A percentile compares a stretch with the other conserved stretches of the same genome.
Evolutionary conservation across 345 rosid genomes (phyloP).

Genomic region (Lumnitzera racemosa): DNA sequence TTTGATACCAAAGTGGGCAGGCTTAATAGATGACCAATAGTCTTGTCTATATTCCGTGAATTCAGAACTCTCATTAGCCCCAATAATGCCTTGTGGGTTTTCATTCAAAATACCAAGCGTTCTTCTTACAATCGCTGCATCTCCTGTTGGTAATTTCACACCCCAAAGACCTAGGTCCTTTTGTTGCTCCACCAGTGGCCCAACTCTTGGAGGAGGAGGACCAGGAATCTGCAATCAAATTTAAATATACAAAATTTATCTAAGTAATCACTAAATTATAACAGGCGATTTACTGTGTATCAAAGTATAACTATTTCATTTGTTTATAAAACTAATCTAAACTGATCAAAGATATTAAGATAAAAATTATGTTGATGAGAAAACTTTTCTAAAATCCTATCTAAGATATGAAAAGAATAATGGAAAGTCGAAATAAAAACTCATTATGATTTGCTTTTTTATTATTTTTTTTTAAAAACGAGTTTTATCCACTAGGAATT

Average conservation of each 20-base stretch:
- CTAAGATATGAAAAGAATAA: too few relatives aligned
- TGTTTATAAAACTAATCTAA: too few relatives aligned
- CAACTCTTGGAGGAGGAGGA: slow-evolving; percentile 37
- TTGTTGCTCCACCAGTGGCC: slow-evolving; percentile 42
- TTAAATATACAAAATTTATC: slow-evolving; percentile 4
- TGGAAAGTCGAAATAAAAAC: too few relatives aligned
- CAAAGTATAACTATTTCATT: too few relatives aligned
- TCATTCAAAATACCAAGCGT: slow-evolving; percentile 54
- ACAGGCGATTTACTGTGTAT: too few relatives aligned
- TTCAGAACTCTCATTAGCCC: slow-evolving; percentile 47
- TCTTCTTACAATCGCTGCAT: slow-evolving; percentile 58
- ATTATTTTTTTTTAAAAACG: too few relatives aligned
- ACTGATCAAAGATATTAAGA: too few relatives aligned
- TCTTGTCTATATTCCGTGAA: slow-evolving; percentile 39
- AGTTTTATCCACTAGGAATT: too few relatives aligned
- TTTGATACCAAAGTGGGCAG: slow-evolving; percentile 67
- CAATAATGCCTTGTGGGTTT: slow-evolving; percentile 59
- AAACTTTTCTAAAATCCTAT: too few relatives aligned
- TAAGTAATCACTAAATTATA: neutral
- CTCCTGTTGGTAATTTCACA: slow-evolving; percentile 64
- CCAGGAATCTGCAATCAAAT: slow-evolving; percentile 47
- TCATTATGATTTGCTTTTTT: too few relatives aligned
- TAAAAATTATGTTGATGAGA: too few relatives aligned
- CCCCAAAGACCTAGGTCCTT: slow-evolving; percentile 66
- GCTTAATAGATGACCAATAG: slow-evolving; percentile 58